Base-by-base conservation (phyloP, 1,284 basidiomycete genomes). In the Puccinia novopanici region DNA sequence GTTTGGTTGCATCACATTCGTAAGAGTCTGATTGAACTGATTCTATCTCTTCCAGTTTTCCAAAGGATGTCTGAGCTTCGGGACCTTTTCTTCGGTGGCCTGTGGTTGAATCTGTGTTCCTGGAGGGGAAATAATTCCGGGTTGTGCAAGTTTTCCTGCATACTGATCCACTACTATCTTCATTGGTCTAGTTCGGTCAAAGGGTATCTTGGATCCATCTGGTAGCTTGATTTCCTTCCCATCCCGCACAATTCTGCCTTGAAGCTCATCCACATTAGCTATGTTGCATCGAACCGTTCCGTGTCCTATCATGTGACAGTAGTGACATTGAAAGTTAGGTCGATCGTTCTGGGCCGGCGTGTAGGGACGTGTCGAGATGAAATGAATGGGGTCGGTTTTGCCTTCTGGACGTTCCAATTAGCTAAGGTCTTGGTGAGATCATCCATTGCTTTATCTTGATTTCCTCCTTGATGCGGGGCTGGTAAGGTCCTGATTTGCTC, bases 251-350 rank as follows among this genome's bases (percentile, higher is more conserved):
- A 65, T n/a, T 17, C 22, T 17, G 17, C 61, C 34, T 5, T 65
- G 3, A 8, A 65, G 3, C 40, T 65, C 17, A 40, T 65, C 30
- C 5, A 3, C 3, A n/a, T 65, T 65, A 8, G 15, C 61, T 40
- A 40, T 8, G 34, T 65, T 65, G 9, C 61, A 65, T n/a, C 61
- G 37, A 12, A 27, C 9, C 15, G 15, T 65, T 3, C 30, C 17
- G 34, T 65, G 61, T 2, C 61, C 61, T 13, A 65, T n/a, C 61
- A 65, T 65, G 19, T 40, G 19, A n/a, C 9, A 40, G 30, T 65
- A 65, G 27, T 65, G n/a, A 65, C 61, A 65, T 17, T 65, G n/a
- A 8, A 40, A 65, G 61, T 9, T 65, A 65, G 10, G 61, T 19
- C 3, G 9, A 3, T 40, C 34, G 4, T 19, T 65, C 61, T 65